Evolutionary conservation across 768 basidiomycete genomes (phyloP).

Genomic region (Podaxis carcinomalis): DNA sequence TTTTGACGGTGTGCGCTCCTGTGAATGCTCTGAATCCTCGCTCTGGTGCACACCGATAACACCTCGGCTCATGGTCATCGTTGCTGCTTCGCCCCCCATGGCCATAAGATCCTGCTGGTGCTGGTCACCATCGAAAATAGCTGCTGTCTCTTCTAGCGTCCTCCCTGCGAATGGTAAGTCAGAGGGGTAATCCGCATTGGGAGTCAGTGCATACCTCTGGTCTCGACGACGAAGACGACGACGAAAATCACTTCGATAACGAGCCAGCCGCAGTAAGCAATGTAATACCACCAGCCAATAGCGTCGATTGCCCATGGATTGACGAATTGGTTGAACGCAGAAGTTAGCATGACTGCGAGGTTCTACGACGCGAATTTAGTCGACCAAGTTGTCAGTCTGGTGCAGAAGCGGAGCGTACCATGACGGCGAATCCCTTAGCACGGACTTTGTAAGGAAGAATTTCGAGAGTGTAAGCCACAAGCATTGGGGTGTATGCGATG

Average conservation of each 20-base stretch:
- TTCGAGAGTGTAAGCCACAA: slow-evolving; percentile 61
- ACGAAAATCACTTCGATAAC: slow-evolving; percentile 58
- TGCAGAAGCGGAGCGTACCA: slow-evolving; percentile 37
- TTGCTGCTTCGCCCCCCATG: slow-evolving; percentile 46
- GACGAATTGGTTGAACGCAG: slow-evolving; percentile 77
- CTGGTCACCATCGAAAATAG: slow-evolving; percentile 63
- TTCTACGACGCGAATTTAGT: slow-evolving; percentile 35
- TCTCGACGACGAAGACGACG: slow-evolving; percentile 52
- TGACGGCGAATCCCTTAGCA: slow-evolving; percentile 74
- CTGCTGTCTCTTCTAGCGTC: slow-evolving; percentile 72
- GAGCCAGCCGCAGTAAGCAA: slow-evolving; percentile 64
- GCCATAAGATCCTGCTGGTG: slow-evolving; percentile 37
- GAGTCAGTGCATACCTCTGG: slow-evolving; percentile 40
- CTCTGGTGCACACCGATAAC: slow-evolving; percentile 15
- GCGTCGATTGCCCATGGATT: slow-evolving; percentile 70
- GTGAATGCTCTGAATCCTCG: neutral
- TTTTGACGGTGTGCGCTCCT: slow-evolving; percentile 8
- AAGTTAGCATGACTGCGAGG: slow-evolving; percentile 55
- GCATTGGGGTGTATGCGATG: slow-evolving; percentile 74
- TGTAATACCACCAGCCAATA: slow-evolving; percentile 57
- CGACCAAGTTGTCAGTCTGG: neutral
- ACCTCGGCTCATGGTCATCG: slow-evolving; percentile 28
- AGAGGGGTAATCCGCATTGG: neutral
- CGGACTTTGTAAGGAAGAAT: slow-evolving; percentile 79
- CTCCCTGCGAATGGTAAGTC: slow-evolving; percentile 31